Base-by-base conservation (phyloP, 2,329 filamentous ascomycete genomes). In the Aaosphaeria pasadenensis region DNA sequence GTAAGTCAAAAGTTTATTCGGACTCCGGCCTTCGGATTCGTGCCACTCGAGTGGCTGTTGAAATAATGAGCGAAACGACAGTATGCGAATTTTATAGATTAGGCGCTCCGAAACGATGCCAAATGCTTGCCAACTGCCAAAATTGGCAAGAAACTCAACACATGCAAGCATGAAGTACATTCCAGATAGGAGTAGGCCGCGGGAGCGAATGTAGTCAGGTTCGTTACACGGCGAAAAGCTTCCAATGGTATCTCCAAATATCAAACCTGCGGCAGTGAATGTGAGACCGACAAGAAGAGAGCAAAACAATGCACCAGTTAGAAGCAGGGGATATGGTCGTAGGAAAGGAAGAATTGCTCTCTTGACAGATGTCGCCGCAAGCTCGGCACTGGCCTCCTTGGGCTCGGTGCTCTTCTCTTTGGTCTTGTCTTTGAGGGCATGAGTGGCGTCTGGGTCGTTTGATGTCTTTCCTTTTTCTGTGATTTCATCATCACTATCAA, bases 21-120 rank as follows among this genome's bases (percentile, higher is more conserved):
- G 83, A 1, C 78, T 84, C 28, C 85, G 78, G 4, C 77, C 78
- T 24, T 81, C 76, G 0, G 84, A 83, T 60, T 88, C 82, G 58
- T 89, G 86, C 86, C 86, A 90, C 50, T 86, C 77, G 42, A 87
- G 71, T 51, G 84, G 82, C 66, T 88, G 85, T 49, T 82, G 75
- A 44, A 88, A 78, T 1, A 89, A 69, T 0, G 85, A 82, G 2
- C 83, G 78, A 61, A 89, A 81, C 0, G 83, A 85, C 1, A 86
- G 67, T 2, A 86, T 78, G 45, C 85, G 77, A 7, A 87, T 78
- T 40, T 75, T 79, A 63, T 83, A 85, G 1, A 89, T 73, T 1
- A 87, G 70, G 52, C 84, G 81, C 62, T 89, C 85, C 0, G 85
- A 81, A 0, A 83, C 71, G 48, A 75, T 71, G 1, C 82, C 82